Conservation (phyloP, 2,329 filamentous ascomycete genomes). For the Ophiosphaerella korrae region DNA sequence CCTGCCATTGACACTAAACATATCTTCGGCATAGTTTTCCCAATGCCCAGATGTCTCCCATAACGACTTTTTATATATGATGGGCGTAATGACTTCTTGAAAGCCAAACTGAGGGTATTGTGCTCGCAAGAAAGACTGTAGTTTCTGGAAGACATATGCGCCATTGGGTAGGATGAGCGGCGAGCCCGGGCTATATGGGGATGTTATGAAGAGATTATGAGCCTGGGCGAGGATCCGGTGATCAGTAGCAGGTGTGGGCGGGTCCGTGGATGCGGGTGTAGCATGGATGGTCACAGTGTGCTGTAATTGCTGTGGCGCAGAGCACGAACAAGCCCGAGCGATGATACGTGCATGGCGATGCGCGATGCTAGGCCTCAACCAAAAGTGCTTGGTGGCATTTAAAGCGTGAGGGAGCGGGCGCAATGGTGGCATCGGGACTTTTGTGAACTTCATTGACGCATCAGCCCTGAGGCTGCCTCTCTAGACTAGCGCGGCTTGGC, state of each 20-base stretch:
- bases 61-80: slow-evolving; percentile 85
- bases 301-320: slow-evolving; percentile 33
- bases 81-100: slow-evolving; percentile 86
- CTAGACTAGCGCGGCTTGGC: slow-evolving; percentile 35
- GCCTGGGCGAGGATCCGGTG: slow-evolving; percentile 57
- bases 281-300: slow-evolving; percentile 31
- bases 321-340: slow-evolving; percentile 41
- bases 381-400: slow-evolving; percentile 12
- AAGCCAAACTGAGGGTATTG: slow-evolving; percentile 87
- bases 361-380: slow-evolving; percentile 3
- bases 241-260: slow-evolving; percentile 50
- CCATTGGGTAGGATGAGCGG: slow-evolving; percentile 85
- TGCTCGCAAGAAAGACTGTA: slow-evolving; percentile 78
- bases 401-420: slow-evolving; percentile 27
- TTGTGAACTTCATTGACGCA: slow-evolving; percentile 17
- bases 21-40: slow-evolving; percentile 89
- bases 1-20: slow-evolving; percentile 77
- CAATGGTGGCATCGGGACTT: slow-evolving; percentile 39
- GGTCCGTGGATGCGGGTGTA: slow-evolving; percentile 38
- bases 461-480: slow-evolving; percentile 24
- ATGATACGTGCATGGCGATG: slow-evolving; percentile 16
- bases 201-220: slow-evolving; percentile 80
- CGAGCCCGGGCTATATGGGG: slow-evolving; percentile 80
- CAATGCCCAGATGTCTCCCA: slow-evolving; percentile 88
- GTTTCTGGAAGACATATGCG: slow-evolving; percentile 80